Evolutionary conservation across 164 flowering plant species (phyloP), one percentile per base, ranked within the genome.

Genomic region (Vitis rotundifolia): DNA sequence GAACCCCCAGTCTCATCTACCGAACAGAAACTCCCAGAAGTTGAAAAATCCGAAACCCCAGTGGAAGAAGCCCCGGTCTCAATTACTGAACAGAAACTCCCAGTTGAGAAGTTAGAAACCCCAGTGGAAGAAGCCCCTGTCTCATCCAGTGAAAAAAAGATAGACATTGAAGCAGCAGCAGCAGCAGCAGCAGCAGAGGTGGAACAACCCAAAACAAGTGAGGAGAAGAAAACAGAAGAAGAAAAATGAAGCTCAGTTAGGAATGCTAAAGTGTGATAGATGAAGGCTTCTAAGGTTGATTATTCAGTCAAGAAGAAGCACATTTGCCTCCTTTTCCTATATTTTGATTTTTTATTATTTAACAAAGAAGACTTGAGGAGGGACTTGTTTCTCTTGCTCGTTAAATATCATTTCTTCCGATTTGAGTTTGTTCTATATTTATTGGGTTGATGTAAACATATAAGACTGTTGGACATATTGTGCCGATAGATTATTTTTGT

Each of bases 21-120:
- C 50, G 59, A 58, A 61, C 66, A 55, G 11, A 62, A 51, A 28
- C 26, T 51, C 51, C 53, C 59, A 5, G 75, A 71, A 58, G 28
- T 52, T 14, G 65, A 59, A 22, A 64, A n/a, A n/a, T n/a, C n/a
- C n/a, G n/a, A n/a, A n/a, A 18, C 60, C 11, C 8, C 15, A 18
- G 60, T 57, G 19, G 60, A 9, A 57, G 60, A 1, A n/a, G 60
- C 16, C 22, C 11, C 16, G 16, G 22, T 22, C 16, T 18, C 60
- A 57, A 10, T 9, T 57, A 28, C 49, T 37, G 59, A 58, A 61
- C 66, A 55, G 11, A 62, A 51, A 26, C 22, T 51, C 51, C 53
- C 59, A 4, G 26, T 51, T 14, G 64, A 59, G 37, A 64, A 64
- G 49, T 3, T 18, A 11, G 68, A 56, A 58, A 47, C 1, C 1